phyloP scores from a whole-genome alignment of 495 filamentous ascomycete species.

The Penicillium nucicola region DNA sequence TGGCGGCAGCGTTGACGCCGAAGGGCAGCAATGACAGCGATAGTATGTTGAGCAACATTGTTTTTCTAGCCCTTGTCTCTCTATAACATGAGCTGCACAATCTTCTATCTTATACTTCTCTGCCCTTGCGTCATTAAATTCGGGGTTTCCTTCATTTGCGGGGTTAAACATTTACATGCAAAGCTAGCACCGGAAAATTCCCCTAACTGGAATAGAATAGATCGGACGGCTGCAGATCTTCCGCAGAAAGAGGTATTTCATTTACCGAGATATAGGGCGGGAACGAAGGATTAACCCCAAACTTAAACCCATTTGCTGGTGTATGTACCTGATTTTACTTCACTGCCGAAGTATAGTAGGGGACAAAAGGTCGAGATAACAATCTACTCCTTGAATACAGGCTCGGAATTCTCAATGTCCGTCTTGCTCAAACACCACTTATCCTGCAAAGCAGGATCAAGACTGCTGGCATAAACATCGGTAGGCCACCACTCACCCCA shows the following conservation, averaged over 20 bases:
- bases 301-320: too few species aligned
- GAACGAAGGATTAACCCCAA: too few species aligned
- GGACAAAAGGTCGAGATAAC: too few species aligned
- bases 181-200: neutral
- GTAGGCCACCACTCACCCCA: conserved; percentile 34
- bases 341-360: too few species aligned
- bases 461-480: conserved; percentile 22
- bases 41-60: neutral
- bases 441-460: conserved; percentile 20
- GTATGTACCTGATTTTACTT: neutral
- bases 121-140: too few species aligned
- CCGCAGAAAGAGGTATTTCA: too few species aligned
- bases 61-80: neutral
- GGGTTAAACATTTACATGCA: too few species aligned
- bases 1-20: neutral
- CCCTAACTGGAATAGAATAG: neutral
- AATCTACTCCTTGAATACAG: neutral
- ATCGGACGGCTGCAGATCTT: neutral
- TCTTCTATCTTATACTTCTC: neutral
- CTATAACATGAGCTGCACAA: neutral
- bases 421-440: conserved; percentile 29
- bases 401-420: conserved; percentile 23
- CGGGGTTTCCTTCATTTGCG: too few species aligned
- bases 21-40: neutral
- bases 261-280: too few species aligned